Percentiles rank a stretch among this genome's conserved stretches.
Conservation (phyloP, 257 asterid genomes). For the Coffea eugenioides region DNA sequence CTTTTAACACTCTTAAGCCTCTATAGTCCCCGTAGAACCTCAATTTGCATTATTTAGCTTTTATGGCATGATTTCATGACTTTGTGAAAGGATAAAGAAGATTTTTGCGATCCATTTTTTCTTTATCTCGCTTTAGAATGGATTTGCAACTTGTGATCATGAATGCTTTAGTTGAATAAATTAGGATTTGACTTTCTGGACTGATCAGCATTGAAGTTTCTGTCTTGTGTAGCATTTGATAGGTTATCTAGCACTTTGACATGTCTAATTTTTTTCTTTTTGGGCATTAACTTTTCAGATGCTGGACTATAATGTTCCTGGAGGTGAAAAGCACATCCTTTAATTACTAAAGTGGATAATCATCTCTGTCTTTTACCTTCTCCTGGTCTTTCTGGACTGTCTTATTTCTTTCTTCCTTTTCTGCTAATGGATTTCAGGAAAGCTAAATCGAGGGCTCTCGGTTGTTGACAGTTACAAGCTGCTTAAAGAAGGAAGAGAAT, state of each 20-base stretch:
- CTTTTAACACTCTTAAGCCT: background rate
- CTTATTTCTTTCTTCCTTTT: conserved; percentile 3
- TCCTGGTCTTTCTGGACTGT: background rate
- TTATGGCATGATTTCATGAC: background rate
- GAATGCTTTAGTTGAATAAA: background rate
- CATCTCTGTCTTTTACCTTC: background rate
- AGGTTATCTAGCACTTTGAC: background rate
- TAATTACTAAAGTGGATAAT: background rate
- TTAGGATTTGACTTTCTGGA: background rate
- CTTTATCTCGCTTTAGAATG: background rate
- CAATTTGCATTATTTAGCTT: background rate
- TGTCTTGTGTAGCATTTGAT: background rate
- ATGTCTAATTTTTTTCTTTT: conserved; percentile 14
- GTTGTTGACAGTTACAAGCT: conserved; percentile 88
- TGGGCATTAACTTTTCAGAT: conserved; percentile 45
- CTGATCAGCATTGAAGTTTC: background rate
- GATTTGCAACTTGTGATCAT: background rate
- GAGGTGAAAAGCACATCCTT: conserved; percentile 52
- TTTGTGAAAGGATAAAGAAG: background rate
- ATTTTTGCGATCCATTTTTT: background rate
- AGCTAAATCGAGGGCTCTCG: conserved; percentile 90
- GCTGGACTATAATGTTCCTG: conserved; percentile 96
- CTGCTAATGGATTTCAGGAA: conserved; percentile 50
- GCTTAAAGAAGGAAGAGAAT: conserved; percentile 74
- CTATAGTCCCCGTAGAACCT: background rate